Conservation (phyloP, 2,329 filamentous ascomycete genomes). For the Alternaria dauci region DNA sequence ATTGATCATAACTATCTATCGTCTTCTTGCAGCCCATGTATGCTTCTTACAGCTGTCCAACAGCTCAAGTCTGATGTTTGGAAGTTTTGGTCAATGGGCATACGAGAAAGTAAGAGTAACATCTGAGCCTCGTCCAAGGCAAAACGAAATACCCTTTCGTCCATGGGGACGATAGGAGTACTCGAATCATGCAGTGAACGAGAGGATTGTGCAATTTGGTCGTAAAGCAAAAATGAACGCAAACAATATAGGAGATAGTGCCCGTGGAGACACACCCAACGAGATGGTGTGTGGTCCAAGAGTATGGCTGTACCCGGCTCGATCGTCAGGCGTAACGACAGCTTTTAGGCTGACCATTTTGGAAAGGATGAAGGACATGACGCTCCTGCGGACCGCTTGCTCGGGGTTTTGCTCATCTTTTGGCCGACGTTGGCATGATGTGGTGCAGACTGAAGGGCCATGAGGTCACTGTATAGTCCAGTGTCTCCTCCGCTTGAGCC, state of each 20-base stretch:
- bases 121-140: not conserved
- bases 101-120: not conserved
- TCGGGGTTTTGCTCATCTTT: not conserved
- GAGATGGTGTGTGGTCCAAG: not conserved
- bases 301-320: not conserved
- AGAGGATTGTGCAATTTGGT: slow-evolving; percentile 4
- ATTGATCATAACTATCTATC: not conserved
- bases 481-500: slow-evolving; percentile 5
- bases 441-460: slow-evolving; percentile 1
- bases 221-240: not conserved
- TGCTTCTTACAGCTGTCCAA: not conserved
- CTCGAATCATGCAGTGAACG: not conserved
- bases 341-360: slow-evolving; percentile 6
- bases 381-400: slow-evolving; percentile 4
- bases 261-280: not conserved
- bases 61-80: not conserved
- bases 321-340: slow-evolving; percentile 12
- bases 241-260: not conserved
- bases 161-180: not conserved
- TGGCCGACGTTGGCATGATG: slow-evolving; percentile 1
- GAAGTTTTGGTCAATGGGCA: not conserved
- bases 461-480: slow-evolving; percentile 7
- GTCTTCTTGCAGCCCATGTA: not conserved
- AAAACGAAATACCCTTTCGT: not conserved
- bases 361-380: slow-evolving; percentile 3